Evolutionary conservation across 495 filamentous ascomycete genomes (phyloP).

Genomic region (Hamigera avellanea): DNA sequence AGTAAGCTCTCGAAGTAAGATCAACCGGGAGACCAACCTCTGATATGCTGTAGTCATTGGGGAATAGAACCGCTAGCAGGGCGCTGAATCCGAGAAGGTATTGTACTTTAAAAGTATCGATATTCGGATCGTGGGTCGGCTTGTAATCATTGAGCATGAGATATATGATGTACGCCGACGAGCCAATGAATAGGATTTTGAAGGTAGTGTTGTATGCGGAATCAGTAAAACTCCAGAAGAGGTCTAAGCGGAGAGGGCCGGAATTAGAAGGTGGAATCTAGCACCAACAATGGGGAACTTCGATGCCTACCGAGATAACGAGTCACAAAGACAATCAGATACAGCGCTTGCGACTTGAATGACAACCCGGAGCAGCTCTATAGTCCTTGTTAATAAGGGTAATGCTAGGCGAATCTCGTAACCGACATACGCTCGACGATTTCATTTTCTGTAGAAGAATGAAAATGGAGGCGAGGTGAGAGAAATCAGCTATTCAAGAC

Average conservation of each 20-base stretch:
- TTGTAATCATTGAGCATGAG: slow-evolving; percentile 94
- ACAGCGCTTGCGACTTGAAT: slow-evolving; percentile 93
- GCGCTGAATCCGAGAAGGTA: slow-evolving; percentile 76
- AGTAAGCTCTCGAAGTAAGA: no score
- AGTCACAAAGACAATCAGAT: slow-evolving; percentile 84
- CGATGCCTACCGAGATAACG: slow-evolving; percentile 66
- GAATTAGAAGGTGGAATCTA: no score
- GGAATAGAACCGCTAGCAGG: slow-evolving; percentile 70
- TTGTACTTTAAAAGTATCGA: slow-evolving; percentile 92
- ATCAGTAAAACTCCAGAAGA: slow-evolving; percentile 73
- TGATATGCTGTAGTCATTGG: slow-evolving; percentile 59
- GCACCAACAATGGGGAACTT: neutral
- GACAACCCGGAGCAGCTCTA: slow-evolving; percentile 96
- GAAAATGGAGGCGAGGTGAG: slow-evolving; percentile 86
- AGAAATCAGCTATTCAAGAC: slow-evolving; percentile 63
- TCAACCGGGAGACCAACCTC: no score
- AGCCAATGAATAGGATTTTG: slow-evolving; percentile 87
- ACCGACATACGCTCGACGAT: slow-evolving; percentile 59
- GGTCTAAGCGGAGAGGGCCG: slow-evolving; percentile 38
- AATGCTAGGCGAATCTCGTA: neutral
- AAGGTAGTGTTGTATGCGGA: slow-evolving; percentile 85
- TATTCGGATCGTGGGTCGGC: slow-evolving; percentile 88
- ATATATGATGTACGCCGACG: slow-evolving; percentile 88
- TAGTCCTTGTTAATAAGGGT: neutral
- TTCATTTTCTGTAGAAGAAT: slow-evolving; percentile 95